These are phyloP conservation scores for Coemansia sp. DNA, from an alignment of 192 early-diverging fungal genomes.

Conservation along the genomic window DNA sequence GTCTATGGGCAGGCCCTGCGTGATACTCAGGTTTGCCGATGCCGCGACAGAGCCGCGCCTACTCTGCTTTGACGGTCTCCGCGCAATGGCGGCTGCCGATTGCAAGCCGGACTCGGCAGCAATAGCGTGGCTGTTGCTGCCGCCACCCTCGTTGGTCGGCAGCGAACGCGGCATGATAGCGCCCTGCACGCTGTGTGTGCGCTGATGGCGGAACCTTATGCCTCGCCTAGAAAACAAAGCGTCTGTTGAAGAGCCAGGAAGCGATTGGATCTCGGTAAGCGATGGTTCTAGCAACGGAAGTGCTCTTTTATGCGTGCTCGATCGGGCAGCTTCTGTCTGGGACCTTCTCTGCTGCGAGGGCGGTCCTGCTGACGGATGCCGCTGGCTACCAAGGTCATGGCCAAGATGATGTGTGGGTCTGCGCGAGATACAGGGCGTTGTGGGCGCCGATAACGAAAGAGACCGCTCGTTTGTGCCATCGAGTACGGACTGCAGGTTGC, in stretches of 20 bases:
- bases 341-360: background rate
- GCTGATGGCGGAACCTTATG: constrained; percentile 14
- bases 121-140: too few species aligned
- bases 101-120: background rate
- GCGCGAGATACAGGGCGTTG: constrained; percentile 29
- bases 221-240: background rate
- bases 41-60: constrained; percentile 34
- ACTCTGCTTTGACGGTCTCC: constrained; percentile 1
- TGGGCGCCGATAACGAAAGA: constrained; percentile 29
- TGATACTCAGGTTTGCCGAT: constrained; percentile 20
- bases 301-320: background rate
- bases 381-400: background rate
- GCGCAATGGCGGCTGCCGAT: background rate
- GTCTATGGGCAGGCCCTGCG: constrained; percentile 24
- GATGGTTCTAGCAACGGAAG: constrained; percentile 7
- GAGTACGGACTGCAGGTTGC: background rate
- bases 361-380: background rate
- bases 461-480: constrained; percentile 1
- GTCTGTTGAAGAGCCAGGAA: background rate
- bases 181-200: constrained; percentile 18
- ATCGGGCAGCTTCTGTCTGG: background rate
- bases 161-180: background rate
- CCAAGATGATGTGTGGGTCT: background rate
- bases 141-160: background rate
- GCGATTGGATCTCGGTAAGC: constrained; percentile 5